phyloP scores from a whole-genome alignment of 1,284 basidiomycete species.

The Sporisorium exsertum region DNA sequence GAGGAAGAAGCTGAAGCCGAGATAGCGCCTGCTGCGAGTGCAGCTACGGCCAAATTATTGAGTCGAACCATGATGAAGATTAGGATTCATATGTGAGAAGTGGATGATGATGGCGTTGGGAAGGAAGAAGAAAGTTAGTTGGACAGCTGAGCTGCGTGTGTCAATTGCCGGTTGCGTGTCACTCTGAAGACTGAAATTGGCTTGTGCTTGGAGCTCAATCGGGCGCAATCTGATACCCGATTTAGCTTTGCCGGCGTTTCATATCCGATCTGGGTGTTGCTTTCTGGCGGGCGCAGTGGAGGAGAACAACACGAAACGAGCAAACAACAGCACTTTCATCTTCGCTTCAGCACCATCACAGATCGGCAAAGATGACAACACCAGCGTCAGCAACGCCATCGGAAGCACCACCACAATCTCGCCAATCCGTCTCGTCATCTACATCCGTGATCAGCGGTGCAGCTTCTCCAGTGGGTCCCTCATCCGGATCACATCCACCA shows the following conservation, averaged over 20 bases:
- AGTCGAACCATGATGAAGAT: conserved; percentile 34
- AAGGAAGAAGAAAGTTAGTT: background rate
- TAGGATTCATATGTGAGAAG: background rate
- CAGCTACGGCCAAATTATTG: conserved; percentile 29
- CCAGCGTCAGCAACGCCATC: conserved; percentile 11
- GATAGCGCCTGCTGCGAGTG: conserved; percentile 27
- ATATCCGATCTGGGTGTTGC: conserved; percentile 1
- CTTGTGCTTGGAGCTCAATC: background rate
- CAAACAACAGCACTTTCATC: conserved; percentile 14
- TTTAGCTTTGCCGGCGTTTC: no score
- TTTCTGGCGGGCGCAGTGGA: background rate
- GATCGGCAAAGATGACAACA: background rate
- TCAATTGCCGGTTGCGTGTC: background rate
- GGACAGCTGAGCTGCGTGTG: background rate
- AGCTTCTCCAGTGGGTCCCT: conserved; percentile 12
- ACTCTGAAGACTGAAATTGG: background rate
- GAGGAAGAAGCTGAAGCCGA: conserved; percentile 26
- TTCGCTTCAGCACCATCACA: background rate
- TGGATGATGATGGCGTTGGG: conserved; percentile 5
- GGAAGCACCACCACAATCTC: conserved; percentile 5
- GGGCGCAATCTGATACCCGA: background rate
- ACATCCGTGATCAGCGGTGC: conserved; percentile 17
- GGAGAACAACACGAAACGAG: conserved; percentile 19
- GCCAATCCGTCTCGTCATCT: conserved; percentile 13
- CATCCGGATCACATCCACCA: conserved; percentile 13